These are phyloP conservation scores for Trichophyton verrucosum DNA, from an alignment of 2,329 filamentous ascomycete species.

Conservation along the genomic window DNA sequence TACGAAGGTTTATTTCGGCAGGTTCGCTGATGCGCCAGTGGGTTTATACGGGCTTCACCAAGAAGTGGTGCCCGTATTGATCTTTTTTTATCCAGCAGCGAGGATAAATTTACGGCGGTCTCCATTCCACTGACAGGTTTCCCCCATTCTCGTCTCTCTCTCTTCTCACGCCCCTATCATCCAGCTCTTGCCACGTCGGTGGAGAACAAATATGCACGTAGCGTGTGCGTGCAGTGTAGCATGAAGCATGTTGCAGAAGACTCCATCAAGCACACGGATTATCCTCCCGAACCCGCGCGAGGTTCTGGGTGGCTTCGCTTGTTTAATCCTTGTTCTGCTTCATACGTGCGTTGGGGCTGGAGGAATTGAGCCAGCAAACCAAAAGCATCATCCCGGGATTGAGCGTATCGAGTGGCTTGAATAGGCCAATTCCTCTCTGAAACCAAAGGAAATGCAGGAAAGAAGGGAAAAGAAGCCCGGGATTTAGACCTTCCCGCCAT, in stretches of 20 bases:
- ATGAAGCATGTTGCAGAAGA: background rate
- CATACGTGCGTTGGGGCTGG: slow-evolving; percentile 1
- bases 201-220: background rate
- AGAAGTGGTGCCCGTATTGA: slow-evolving; percentile 1
- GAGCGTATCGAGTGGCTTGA: background rate
- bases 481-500: background rate
- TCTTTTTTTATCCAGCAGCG: background rate
- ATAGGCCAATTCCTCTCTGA: background rate
- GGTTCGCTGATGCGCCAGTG: background rate
- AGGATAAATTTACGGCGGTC: background rate
- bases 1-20: slow-evolving; percentile 1
- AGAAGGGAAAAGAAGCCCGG: background rate
- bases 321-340: background rate
- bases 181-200: background rate
- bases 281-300: background rate
- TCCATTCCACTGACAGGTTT: background rate
- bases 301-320: background rate
- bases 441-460: background rate
- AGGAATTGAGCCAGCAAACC: background rate
- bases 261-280: background rate
- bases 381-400: background rate
- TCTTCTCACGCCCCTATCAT: background rate
- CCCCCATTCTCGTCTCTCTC: background rate
- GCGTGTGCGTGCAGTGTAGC: background rate
- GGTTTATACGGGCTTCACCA: background rate